Evolutionary conservation across 2,329 filamentous ascomycete species (phyloP), one percentile per base, ranked within the genome.

Genomic region (Lasiodiplodia theobromae): DNA sequence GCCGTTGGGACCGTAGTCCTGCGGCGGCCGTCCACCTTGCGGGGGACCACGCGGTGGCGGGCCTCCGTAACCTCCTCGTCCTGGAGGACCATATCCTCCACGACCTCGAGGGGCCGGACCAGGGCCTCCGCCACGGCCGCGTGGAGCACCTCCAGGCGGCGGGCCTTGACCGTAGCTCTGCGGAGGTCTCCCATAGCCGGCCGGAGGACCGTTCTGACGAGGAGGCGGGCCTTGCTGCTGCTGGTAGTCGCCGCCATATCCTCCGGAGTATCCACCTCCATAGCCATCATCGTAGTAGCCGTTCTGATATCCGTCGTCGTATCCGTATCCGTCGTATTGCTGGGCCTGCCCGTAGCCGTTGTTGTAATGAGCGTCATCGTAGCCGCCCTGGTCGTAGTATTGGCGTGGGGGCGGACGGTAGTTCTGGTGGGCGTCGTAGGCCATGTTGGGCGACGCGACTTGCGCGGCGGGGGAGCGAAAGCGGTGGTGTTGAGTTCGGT

Each of bases 381-480:
- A 76, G 68, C 73, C 72, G 23, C 73, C 54, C 54, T 78, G 75
- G 54, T 77, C 71, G 69, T 78, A 74, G 69, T 79, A 77, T 44
- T 77, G 77, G 57, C 76, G 75, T 64, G 74, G 74, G 66, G 74
- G 78, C 68, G 75, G 73, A 68, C 77, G 78, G 69, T 79, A 78
- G 37, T 74, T 71, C 67, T 75, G 73, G 71, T 78, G 73, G 64
- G 77, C 77, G 71, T 80, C 78, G 72, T 82, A 80, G 28, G 80
- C 80, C 80, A 82, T 82, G 69, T 69, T 70, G 72, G 28, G 49
- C 28, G 53, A 21, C 53, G 53, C 54, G 52, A 23, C n/a, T 31
- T 34, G 47, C 37, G 51, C 60, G 37, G 56, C 53, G 60, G 51
- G 47, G 49, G 62, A 65, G 49, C 62, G 31, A 28, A 37, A n/a